phyloP scores from a whole-genome alignment of 495 filamentous ascomycete genomes.

The Amphirosellinia nigrospora region DNA sequence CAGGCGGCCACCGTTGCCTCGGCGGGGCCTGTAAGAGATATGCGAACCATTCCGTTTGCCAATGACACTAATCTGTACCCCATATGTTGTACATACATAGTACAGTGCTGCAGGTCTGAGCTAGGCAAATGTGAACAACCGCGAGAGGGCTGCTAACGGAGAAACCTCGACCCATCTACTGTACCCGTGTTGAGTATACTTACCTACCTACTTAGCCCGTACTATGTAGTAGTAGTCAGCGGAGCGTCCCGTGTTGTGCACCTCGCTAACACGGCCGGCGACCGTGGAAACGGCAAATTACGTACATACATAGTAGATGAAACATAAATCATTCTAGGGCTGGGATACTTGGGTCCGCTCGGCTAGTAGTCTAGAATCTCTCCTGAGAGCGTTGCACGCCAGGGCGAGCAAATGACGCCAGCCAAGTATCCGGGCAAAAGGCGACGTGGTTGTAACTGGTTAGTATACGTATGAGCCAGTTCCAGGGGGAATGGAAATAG shows the following conservation, averaged over 20 bases:
- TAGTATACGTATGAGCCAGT: background rate
- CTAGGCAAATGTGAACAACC: conserved; percentile 17
- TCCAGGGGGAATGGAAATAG: background rate
- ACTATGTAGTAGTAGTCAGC: background rate
- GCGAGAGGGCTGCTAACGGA: background rate
- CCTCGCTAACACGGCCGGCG: conserved; percentile 2
- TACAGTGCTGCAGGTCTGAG: conserved; percentile 3
- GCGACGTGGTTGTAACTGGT: background rate
- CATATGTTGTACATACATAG: conserved; percentile 19
- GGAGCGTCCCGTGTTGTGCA: conserved; percentile 17
- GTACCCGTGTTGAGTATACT: background rate
- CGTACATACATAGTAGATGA: conserved; percentile 16
- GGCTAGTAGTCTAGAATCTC: background rate
- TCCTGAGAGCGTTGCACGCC: background rate
- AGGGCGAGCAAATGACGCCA: conserved; percentile 3
- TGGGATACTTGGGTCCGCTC: background rate
- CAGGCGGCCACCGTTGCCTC: conserved; percentile 4
- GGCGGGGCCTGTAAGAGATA: conserved; percentile 17
- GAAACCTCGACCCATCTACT: conserved; percentile 3
- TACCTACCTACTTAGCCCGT: background rate
- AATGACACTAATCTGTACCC: conserved; percentile 19
- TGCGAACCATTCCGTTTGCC: conserved; percentile 16
- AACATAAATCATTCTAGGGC: background rate
- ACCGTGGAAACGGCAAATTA: conserved; percentile 8
- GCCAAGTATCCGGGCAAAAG: conserved; percentile 9